Base-by-base conservation (phyloP, 2,329 filamentous ascomycete genomes). In the Harringtonia aguacate region DNA sequence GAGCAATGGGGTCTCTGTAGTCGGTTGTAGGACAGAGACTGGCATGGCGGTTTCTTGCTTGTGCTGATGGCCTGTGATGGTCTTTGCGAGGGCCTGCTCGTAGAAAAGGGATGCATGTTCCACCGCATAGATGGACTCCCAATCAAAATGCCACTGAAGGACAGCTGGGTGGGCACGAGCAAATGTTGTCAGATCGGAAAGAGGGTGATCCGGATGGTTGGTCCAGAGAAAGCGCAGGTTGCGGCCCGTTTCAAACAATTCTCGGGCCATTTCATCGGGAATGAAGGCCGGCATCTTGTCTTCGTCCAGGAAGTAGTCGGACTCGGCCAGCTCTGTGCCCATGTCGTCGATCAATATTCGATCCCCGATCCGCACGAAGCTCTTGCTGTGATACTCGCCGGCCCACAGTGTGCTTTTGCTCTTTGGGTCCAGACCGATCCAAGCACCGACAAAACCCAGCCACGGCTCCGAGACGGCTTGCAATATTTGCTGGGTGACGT, bases 231-330 rank as follows among this genome's bases (percentile, higher is more conserved):
- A 79, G 8, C 84, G 76, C 39, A 94, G 62, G 56, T 84, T 90
- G 53, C 75, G 77, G 4, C 86, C 87, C 4, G 81, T 84, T 57
- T 94, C 86, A 50, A 90, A 89, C n/a, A 92, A 77, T 6, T 71
- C 66, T 41, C 75, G 71, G 4, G 78, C 80, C 51, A 89, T 74
- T 46, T 92, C 85, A 6, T 67, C 59, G 0, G 80, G 73, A 36
- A 94, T 69, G 52, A 92, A 92, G 2, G 70, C 67, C 1, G 86
- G 86, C 63, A 92, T 78, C 49, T 75, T 75, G 24, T 73, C 66
- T 20, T 69, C 67, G 47, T 83, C 77, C 28, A 89, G 70, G 7
- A 76, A 62, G 51, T 77, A 85, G 48, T 84, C 77, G 2, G 70
- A 57, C 20, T 77, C 73, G 33, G 73, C 70, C 9, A 69, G 61